Conservation (phyloP, 139 green algal genomes). For the Spirogloea muscicola region DNA sequence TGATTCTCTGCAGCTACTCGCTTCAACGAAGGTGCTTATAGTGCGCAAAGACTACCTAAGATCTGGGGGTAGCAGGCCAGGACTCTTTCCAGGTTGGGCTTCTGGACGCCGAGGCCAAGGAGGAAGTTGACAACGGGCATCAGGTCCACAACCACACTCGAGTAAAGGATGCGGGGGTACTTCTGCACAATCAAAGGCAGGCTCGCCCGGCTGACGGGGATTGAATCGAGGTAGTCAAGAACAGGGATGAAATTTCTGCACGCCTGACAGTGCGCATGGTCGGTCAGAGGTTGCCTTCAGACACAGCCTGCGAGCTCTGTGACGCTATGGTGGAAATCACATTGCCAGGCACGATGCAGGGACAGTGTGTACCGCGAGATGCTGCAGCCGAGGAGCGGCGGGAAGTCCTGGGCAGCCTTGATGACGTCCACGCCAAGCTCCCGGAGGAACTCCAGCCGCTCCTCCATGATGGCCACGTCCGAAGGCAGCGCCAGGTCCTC, state of each 20-base stretch:
- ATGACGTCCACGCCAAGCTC: neutral
- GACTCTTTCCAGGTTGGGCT: conserved; percentile 1
- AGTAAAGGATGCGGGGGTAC: conserved; percentile 37
- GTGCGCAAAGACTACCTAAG: no score
- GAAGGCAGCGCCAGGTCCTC: neutral
- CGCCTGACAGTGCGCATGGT: no score
- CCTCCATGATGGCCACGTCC: neutral
- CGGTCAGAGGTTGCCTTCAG: no score
- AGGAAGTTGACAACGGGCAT: conserved; percentile 33
- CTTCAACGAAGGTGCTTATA: no score
- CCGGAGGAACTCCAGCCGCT: neutral
- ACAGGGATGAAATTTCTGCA: conserved; percentile 40
- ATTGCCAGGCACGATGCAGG: no score
- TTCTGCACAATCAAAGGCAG: conserved; percentile 6
- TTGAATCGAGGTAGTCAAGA: conserved; percentile 28
- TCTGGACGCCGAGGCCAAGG: neutral
- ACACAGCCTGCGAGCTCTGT: no score
- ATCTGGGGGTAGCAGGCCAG: conserved; percentile 24
- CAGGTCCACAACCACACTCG: conserved; percentile 29
- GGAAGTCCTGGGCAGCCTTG: conserved; percentile 12
- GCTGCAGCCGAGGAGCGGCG: conserved; percentile 28
- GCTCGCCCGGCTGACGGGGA: conserved; percentile 7
- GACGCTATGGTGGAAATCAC: no score
- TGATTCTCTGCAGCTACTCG: no score
- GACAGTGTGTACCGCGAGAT: no score